Conservation (phyloP, 176 grass and related monocot species). For the Dendrocalamus sinicus region DNA sequence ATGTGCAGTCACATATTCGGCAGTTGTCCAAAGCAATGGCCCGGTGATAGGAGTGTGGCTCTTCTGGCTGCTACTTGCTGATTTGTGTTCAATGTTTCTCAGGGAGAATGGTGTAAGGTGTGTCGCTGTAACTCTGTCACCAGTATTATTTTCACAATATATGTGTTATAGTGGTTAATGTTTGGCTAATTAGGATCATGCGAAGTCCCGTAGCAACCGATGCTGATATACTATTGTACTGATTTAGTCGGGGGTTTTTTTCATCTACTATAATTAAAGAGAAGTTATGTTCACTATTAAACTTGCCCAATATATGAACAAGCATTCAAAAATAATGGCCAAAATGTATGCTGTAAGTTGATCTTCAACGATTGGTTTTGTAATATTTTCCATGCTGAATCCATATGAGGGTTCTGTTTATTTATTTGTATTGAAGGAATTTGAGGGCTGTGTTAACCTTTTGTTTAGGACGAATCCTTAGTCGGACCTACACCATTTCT, state of each 20-base stretch:
- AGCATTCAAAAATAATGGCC: not conserved
- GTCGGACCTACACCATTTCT: not conserved
- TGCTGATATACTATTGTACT: not conserved
- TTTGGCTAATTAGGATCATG: conserved; percentile 7
- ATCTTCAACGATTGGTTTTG: conserved; percentile 9
- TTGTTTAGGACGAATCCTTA: not conserved
- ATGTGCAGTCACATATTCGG: conserved; percentile 44
- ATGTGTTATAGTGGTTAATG: not conserved
- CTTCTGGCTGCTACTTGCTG: conserved; percentile 8
- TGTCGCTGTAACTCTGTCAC: conserved; percentile 4
- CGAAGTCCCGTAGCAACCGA: not conserved
- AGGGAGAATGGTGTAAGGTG: conserved; percentile 7
- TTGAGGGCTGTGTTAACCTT: not conserved
- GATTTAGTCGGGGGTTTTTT: not conserved
- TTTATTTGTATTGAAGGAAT: not conserved
- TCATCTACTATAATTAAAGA: not conserved
- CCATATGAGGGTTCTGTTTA: not conserved
- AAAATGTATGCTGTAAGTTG: not conserved
- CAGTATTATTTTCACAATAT: conserved; percentile 31
- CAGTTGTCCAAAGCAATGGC: conserved; percentile 52
- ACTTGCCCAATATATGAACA: conserved; percentile 2
- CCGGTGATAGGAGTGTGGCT: conserved; percentile 13
- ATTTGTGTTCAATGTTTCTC: conserved; percentile 10
- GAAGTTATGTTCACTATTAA: not conserved
- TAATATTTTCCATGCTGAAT: not conserved